Conservation (phyloP, 2,329 filamentous ascomycete genomes). For the Orbilia brochopaga region DNA sequence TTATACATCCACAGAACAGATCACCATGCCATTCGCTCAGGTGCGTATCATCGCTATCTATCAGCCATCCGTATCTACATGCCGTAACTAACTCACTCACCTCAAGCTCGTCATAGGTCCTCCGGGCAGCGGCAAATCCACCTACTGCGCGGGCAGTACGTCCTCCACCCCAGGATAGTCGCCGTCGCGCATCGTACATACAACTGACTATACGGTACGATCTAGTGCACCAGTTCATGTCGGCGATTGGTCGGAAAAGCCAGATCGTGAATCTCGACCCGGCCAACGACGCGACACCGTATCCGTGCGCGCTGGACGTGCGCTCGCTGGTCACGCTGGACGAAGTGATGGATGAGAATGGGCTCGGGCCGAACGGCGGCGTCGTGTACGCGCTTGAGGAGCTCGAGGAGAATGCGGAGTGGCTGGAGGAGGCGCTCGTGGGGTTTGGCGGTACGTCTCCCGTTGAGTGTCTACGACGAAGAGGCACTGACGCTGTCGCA, state of each 20-base stretch:
- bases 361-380: conserved; percentile 88
- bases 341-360: conserved; percentile 90
- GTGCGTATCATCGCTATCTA: conserved; percentile 28
- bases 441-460: conserved; percentile 68
- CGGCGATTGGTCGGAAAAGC: conserved; percentile 91
- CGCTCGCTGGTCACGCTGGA: conserved; percentile 86
- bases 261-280: conserved; percentile 96
- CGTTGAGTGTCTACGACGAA: no score
- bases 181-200: no score
- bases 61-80: background rate
- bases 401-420: conserved; percentile 90
- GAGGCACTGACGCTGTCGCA: conserved; percentile 43
- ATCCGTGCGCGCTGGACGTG: conserved; percentile 88
- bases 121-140: conserved; percentile 93
- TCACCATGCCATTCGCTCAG: conserved; percentile 54
- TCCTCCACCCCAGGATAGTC: conserved; percentile 43
- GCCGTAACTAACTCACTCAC: conserved; percentile 56
- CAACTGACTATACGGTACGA: no score
- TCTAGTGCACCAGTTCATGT: conserved; percentile 92
- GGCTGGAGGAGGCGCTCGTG: conserved; percentile 81
- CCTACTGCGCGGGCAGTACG: conserved; percentile 93
- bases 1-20: background rate
- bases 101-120: conserved; percentile 89
- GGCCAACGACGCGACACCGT: conserved; percentile 90
- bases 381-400: conserved; percentile 94